Percentiles rank a stretch among this genome's conserved stretches.
These are phyloP conservation scores for Fusarium sp. DNA, from an alignment of 2,329 filamentous ascomycete genomes.

Conservation along the genomic window DNA sequence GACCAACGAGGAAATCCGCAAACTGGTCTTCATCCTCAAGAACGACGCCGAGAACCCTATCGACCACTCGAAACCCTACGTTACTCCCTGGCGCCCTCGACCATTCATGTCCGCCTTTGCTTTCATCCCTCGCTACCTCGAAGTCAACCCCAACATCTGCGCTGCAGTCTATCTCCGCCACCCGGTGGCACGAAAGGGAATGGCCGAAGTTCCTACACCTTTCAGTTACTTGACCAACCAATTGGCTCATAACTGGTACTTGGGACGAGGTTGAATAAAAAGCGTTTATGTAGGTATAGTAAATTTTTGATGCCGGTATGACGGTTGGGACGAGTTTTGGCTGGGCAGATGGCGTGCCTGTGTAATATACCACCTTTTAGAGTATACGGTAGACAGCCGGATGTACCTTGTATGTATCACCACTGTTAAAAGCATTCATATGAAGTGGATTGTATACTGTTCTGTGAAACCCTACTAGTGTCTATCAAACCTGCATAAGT, in stretches of 20 bases:
- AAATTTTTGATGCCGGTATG: constrained; percentile 18
- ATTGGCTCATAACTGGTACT: constrained; percentile 93
- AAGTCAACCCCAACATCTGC: constrained; percentile 98
- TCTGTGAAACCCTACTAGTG: background rate
- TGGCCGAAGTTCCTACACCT: constrained; percentile 86
- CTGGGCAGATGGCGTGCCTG: constrained; percentile 39
- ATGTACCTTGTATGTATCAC: constrained; percentile 47
- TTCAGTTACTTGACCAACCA: constrained; percentile 77
- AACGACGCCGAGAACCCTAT: constrained; percentile 79
- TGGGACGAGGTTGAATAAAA: constrained; percentile 74
- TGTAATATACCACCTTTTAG: constrained; percentile 49
- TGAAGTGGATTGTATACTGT: constrained; percentile 11
- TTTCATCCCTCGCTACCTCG: constrained; percentile 93
- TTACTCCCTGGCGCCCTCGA: constrained; percentile 88
- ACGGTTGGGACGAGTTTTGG: constrained; percentile 32
- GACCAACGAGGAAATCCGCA: constrained; percentile 62
- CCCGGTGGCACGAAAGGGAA: constrained; percentile 85
- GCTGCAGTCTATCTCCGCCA: constrained; percentile 94
- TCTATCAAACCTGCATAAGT: background rate
- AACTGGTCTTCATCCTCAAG: constrained; percentile 67
- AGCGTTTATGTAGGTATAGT: constrained; percentile 2
- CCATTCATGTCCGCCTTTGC: constrained; percentile 92
- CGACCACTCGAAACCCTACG: constrained; percentile 83
- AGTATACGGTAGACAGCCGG: constrained; percentile 48
- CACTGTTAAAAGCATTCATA: constrained; percentile 42